A percentile compares a stretch with the other conserved stretches of the same genome.
Evolutionary conservation across 2,329 filamentous ascomycete species (phyloP).

Genomic region (Sordariomycetes sp.): DNA sequence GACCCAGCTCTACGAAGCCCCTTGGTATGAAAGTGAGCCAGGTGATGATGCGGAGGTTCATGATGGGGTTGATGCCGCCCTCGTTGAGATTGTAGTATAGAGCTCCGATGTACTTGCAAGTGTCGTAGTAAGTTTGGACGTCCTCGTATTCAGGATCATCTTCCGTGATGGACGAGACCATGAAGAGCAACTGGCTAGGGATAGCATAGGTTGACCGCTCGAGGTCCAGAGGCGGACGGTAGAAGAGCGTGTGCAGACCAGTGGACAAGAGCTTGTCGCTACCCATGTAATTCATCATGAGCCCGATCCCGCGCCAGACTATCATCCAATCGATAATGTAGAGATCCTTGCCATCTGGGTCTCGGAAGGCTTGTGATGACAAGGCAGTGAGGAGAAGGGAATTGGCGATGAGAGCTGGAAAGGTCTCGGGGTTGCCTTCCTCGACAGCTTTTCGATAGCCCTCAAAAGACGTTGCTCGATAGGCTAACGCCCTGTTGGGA

Average conservation of each 20-base stretch:
- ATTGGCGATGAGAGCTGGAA: slow-evolving; percentile 38
- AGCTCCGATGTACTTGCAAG: slow-evolving; percentile 39
- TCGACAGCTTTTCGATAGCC: slow-evolving; percentile 44
- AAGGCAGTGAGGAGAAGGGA: slow-evolving; percentile 43
- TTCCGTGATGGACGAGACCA: slow-evolving; percentile 34
- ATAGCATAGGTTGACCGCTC: slow-evolving; percentile 28
- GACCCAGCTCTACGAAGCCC: slow-evolving; percentile 8
- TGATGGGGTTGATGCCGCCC: slow-evolving; percentile 24
- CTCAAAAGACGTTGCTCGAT: slow-evolving; percentile 39
- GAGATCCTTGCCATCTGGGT: slow-evolving; percentile 31
- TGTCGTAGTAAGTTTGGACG: slow-evolving; percentile 31
- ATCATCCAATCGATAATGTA: slow-evolving; percentile 48
- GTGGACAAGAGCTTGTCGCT: slow-evolving; percentile 20
- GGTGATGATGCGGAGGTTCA: slow-evolving; percentile 40
- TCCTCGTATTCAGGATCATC: slow-evolving; percentile 31
- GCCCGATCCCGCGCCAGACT: slow-evolving; percentile 42
- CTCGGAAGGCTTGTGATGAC: slow-evolving; percentile 40
- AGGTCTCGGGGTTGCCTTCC: slow-evolving; percentile 32
- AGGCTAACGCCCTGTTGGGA: slow-evolving; percentile 25
- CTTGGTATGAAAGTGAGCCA: slow-evolving; percentile 39
- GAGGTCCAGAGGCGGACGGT: slow-evolving; percentile 37
- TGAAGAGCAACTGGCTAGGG: slow-evolving; percentile 37
- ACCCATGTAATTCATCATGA: slow-evolving; percentile 31
- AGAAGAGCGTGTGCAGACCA: slow-evolving; percentile 37
- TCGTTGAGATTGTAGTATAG: slow-evolving; percentile 36